phyloP scores from a whole-genome alignment of 2,329 filamentous ascomycete species.

The Paecilomyces variotii region DNA sequence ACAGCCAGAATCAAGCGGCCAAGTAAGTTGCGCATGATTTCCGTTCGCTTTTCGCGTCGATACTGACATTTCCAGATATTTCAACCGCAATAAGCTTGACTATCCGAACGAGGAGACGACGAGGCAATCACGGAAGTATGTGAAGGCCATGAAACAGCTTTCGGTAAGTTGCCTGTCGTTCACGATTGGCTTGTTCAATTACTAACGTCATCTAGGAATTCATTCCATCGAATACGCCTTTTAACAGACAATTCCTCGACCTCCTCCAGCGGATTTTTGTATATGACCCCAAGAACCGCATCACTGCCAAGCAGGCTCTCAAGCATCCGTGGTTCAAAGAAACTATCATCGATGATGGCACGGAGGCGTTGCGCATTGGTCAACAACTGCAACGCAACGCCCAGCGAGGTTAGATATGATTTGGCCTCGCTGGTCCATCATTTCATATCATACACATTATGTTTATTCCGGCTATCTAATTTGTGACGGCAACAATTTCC shows the following conservation, averaged over 20 bases:
- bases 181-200: not conserved
- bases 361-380: constrained; percentile 54
- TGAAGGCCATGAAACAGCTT: constrained; percentile 59
- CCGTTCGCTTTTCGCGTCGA: constrained; percentile 7
- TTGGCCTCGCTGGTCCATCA: not conserved
- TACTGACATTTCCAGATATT: constrained; percentile 42
- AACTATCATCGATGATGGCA: constrained; percentile 56
- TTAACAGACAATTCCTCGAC: constrained; percentile 57
- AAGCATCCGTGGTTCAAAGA: constrained; percentile 62
- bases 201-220: constrained; percentile 45
- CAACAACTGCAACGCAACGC: constrained; percentile 30
- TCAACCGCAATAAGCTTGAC: constrained; percentile 49
- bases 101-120: constrained; percentile 58
- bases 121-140: constrained; percentile 57
- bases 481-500: not conserved
- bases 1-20: constrained; percentile 45
- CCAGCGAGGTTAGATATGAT: constrained; percentile 11
- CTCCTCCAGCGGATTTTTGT: constrained; percentile 57
- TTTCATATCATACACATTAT: not conserved
- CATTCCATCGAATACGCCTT: constrained; percentile 51
- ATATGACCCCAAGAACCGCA: constrained; percentile 57
- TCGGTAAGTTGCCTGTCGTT: constrained; percentile 36
- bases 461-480: not conserved
- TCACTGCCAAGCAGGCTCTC: constrained; percentile 57
- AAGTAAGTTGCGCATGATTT: constrained; percentile 39